Conservation (phyloP, 1,284 basidiomycete species). For the Rhodotorula sp. region DNA sequence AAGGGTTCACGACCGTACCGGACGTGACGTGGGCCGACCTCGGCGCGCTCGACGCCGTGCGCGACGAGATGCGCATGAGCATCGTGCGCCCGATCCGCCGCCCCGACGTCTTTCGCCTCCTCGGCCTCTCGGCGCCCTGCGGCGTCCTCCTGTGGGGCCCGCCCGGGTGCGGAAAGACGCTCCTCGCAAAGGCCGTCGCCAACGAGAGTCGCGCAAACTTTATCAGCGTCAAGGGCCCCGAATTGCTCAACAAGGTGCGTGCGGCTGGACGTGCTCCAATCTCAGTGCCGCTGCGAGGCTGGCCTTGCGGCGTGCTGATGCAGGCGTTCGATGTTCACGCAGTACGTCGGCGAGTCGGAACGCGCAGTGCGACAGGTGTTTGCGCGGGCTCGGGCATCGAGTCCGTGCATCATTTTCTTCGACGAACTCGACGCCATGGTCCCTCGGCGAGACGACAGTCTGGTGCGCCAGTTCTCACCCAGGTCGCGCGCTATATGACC, state of each 20-base stretch:
- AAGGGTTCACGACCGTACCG: slow-evolving; percentile 95
- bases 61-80: slow-evolving; percentile 94
- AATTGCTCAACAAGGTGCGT: slow-evolving; percentile 87
- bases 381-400: slow-evolving; percentile 78
- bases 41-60: slow-evolving; percentile 80
- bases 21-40: slow-evolving; percentile 94
- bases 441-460: slow-evolving; percentile 83
- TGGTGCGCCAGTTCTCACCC: slow-evolving; percentile 59
- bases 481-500: neutral
- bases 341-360: slow-evolving; percentile 98
- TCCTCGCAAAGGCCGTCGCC: slow-evolving; percentile 94
- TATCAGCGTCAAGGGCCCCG: slow-evolving; percentile 95
- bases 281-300: neutral
- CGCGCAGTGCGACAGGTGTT: slow-evolving; percentile 92
- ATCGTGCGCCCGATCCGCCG: slow-evolving; percentile 91
- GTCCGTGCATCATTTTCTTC: slow-evolving; percentile 90
- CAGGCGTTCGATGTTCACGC: neutral
- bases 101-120: slow-evolving; percentile 81
- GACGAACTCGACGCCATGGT: slow-evolving; percentile 97
- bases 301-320: neutral
- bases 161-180: slow-evolving; percentile 94
- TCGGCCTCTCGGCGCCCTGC: slow-evolving; percentile 83
- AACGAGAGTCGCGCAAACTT: slow-evolving; percentile 94
- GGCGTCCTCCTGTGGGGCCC: slow-evolving; percentile 98
- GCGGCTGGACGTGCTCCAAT: neutral